A percentile compares a stretch with the other conserved stretches of the same genome.
phyloP scores from a whole-genome alignment of 805 yeast genomes.

The Brettanomyces anomalus region DNA sequence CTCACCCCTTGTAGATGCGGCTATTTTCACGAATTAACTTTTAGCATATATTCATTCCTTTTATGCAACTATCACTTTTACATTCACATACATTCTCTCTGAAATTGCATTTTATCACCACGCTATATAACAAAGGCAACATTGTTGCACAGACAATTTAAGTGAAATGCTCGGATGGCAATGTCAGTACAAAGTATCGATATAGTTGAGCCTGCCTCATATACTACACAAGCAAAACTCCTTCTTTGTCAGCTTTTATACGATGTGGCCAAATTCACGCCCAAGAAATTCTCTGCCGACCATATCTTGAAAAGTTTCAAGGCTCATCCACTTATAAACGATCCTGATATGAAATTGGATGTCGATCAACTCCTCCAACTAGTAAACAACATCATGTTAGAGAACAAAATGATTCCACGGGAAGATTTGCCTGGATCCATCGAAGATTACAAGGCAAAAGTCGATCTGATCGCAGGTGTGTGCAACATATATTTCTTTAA shows the following conservation, averaged over 20 bases:
- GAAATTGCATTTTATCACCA: too few relatives aligned
- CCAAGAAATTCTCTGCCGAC: conserved; percentile 8
- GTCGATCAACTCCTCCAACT: conserved; percentile 13
- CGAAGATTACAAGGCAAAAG: conserved; percentile 9
- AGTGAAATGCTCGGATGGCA: neutral
- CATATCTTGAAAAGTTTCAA: conserved; percentile 11
- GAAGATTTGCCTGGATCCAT: conserved; percentile 1
- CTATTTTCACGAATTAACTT: too few relatives aligned
- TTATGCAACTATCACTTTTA: neutral
- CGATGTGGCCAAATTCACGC: conserved; percentile 11
- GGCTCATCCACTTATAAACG: conserved; percentile 19
- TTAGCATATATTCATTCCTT: neutral
- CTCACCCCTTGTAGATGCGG: too few relatives aligned
- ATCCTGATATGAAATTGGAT: conserved; percentile 7
- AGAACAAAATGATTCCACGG: conserved; percentile 7
- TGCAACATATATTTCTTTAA: conserved; percentile 9
- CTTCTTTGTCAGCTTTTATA: conserved; percentile 23
- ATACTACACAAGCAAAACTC: conserved; percentile 22
- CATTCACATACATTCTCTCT: too few relatives aligned
- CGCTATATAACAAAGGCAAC: too few relatives aligned
- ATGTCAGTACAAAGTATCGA: conserved; percentile 4
- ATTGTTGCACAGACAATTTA: too few relatives aligned
- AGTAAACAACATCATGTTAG: conserved; percentile 12
- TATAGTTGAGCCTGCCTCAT: conserved; percentile 12
- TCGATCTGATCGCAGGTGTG: conserved; percentile 15